Base-by-base conservation (phyloP, 176 grass and related monocot genomes). In the Musa troglodytarum region DNA sequence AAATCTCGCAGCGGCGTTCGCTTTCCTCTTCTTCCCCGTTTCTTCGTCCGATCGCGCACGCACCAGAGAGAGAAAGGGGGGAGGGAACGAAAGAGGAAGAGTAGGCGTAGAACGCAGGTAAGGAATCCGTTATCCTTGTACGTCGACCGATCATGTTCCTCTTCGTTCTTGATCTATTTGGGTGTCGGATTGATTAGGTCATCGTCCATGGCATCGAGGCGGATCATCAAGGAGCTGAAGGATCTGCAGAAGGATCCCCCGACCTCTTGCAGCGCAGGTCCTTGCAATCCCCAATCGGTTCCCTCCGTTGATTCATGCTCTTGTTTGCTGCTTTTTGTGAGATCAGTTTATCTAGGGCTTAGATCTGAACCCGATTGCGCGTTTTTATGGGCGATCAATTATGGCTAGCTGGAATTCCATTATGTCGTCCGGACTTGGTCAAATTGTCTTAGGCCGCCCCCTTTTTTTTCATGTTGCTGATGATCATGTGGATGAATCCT, bases 231-330 rank as follows among this genome's bases (percentile, higher is more conserved):
- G 63, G 63, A 65, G 11, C 24, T 65, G 24, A 65, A 65, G 63
- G 63, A 65, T 65, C 63, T 26, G 10, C 63, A 65, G 63, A 65
- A 65, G 63, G 63, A 65, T 65, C 63, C 63, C n/a, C 63, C 63
- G 9, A 65, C 63, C 25, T 65, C 63, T 65, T 65, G 63, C 22
- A 65, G 63, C 11, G 63, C 63, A 65, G 21, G 21, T 65, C 3
- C 2, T 65, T 65, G 10, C 63, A 24, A 24, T 25, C 63, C 13
- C 20, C 23, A 11, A 1, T 65, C 21, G 10, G 21, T 22, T 11
- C 63, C 25, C 11, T 65, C 23, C 4, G 12, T 26, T 25, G 21
- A 25, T 65, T 25, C 34, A 43, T 43, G 34, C 4, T 43, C 34
- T 43, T 43, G 4, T 43, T 5, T 43, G 34, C 34, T 43, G 34